These are phyloP conservation scores for Tetracladium marchalianum DNA, from an alignment of 495 filamentous ascomycete species.

Conservation along the genomic window DNA sequence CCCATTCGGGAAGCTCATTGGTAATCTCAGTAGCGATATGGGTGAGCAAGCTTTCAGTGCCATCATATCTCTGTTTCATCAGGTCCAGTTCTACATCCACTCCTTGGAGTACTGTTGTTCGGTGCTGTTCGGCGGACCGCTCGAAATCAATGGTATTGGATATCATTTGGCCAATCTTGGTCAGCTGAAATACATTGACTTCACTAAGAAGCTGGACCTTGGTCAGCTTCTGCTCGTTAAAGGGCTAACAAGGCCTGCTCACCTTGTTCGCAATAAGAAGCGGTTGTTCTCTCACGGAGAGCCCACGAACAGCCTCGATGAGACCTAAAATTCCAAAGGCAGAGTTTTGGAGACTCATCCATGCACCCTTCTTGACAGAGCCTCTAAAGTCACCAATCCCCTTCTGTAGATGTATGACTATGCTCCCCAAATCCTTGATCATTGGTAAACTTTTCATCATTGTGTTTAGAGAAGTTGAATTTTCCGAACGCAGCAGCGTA, in stretches of 20 bases:
- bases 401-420: constrained; percentile 63
- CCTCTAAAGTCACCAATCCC: constrained; percentile 58
- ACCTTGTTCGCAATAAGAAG: constrained; percentile 53
- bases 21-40: constrained; percentile 53
- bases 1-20: constrained; percentile 49
- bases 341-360: constrained; percentile 51
- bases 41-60: constrained; percentile 62
- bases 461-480: constrained; percentile 41
- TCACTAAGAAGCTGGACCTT: constrained; percentile 17
- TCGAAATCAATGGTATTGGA: constrained; percentile 75
- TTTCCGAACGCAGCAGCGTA: constrained; percentile 61
- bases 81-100: constrained; percentile 69
- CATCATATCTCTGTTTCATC: constrained; percentile 68
- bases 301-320: constrained; percentile 50
- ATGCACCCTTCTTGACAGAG: constrained; percentile 54
- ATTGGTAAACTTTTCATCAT: constrained; percentile 57
- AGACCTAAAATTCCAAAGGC: constrained; percentile 54
- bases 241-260: background rate
- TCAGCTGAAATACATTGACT: constrained; percentile 41
- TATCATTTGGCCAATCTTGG: constrained; percentile 59
- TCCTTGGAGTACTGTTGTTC: constrained; percentile 62
- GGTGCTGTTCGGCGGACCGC: constrained; percentile 60
- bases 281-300: constrained; percentile 39
- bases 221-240: background rate
- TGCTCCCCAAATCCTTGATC: constrained; percentile 69